A percentile compares a stretch with the other conserved stretches of the same genome.
phyloP scores from a whole-genome alignment of 129 eudicot species.

The Centella asiatica region DNA sequence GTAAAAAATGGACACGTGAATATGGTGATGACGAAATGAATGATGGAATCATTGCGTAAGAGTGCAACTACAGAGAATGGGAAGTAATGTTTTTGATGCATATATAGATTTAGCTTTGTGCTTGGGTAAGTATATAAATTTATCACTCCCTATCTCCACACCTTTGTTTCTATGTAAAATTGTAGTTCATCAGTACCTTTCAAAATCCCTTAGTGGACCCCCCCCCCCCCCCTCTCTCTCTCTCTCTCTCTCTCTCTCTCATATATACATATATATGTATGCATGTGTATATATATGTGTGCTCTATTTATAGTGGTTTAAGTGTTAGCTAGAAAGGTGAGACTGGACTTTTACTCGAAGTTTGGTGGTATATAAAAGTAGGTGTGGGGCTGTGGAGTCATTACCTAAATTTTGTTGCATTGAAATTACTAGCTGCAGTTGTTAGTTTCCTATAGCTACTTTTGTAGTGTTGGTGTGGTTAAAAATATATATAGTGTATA shows the following conservation, averaged over 20 bases:
- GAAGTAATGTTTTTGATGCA: conserved; percentile 14
- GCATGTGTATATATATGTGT: too few relatives aligned
- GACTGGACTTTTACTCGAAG: conserved; percentile 34
- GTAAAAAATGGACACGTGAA: conserved; percentile 30
- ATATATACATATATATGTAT: not conserved
- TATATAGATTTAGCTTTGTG: conserved; percentile 27
- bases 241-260: conserved; percentile 5
- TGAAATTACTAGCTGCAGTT: conserved; percentile 21
- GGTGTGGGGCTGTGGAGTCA: not conserved
- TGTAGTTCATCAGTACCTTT: conserved; percentile 58
- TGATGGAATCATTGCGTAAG: conserved; percentile 63
- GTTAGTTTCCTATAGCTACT: too few relatives aligned
- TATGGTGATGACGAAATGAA: conserved; percentile 56
- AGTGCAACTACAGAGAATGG: conserved; percentile 43
- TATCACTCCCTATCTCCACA: conserved; percentile 45
- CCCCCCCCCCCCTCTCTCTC: conserved; percentile 10
- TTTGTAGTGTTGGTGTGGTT: not conserved
- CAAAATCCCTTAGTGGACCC: conserved; percentile 50
- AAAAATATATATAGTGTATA: too few relatives aligned
- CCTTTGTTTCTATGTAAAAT: conserved; percentile 9
- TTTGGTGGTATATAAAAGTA: conserved; percentile 31
- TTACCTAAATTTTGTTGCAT: conserved; percentile 7
- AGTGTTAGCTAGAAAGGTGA: conserved; percentile 7
- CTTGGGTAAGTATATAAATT: conserved; percentile 32
- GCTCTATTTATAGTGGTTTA: not conserved